Evolutionary conservation across 2,329 filamentous ascomycete species (phyloP), one percentile per base, ranked within the genome.

Genomic region (Aureobasidium sp.): DNA sequence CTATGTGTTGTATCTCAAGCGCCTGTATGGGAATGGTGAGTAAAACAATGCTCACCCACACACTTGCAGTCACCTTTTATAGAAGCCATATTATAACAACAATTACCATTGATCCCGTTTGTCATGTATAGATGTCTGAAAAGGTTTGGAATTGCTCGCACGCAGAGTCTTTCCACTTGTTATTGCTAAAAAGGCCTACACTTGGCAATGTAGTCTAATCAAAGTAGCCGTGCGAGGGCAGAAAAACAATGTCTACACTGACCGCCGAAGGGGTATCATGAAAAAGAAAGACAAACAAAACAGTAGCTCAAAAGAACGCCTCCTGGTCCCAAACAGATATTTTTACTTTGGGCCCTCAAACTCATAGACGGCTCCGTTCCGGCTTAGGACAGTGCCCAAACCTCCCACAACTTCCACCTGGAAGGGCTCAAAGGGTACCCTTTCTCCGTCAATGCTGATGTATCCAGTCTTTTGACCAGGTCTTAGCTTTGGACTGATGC

Each of bases 401-500:
- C 88, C 89, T 58, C 79, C 83, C 73, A 97, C 91, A 7, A 97
- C 82, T 76, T 99, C 94, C 2, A 87, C 90, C 77, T 99, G 94
- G 72, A 97, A 95, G 0, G 90, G 88, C 68, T 87, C 87, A 72
- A 96, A 97, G 0, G 91, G 89, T 2, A 96, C 81, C 60, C 84
- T 82, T 76, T 99, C 94, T 41, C 94, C 94, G 70, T 97, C 94
- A 66, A 99, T 91, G 72, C 91, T 95, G 72, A 99, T 95, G 73
- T 89, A 94, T 1, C 93, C 93, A 65, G 87, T 82, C 42, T 83
- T 78, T 68, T 87, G 82, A 65, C 87, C 66, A 3, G 60, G 37
- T 31, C 63, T 31, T 20, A 65, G 56, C 3, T 69, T 64, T 0
- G 94, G 94, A 3, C 87, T 87, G 65, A 99, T 87, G 45, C 94